Evolutionary conservation across 441 rosid genomes (phyloP).

Genomic region (Pelargonium australe): DNA sequence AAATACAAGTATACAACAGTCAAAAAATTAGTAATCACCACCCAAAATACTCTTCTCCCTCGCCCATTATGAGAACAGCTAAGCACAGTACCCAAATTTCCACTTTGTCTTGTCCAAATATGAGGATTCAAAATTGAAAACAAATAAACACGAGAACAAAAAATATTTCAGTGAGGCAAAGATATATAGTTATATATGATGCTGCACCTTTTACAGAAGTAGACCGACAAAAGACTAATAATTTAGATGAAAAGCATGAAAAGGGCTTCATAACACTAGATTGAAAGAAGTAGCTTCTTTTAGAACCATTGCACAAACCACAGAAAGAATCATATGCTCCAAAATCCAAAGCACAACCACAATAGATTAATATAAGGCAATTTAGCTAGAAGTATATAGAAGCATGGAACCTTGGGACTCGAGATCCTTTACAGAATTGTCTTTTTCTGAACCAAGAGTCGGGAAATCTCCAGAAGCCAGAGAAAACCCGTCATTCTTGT

Average conservation of each 20-base stretch:
- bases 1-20: no score
- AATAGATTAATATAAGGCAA: not conserved
- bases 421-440: conserved; percentile 40
- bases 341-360: no score
- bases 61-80: not conserved
- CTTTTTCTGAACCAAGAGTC: conserved; percentile 80
- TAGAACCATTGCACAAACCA: not conserved
- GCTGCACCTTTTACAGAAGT: not conserved
- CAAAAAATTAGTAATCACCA: not conserved
- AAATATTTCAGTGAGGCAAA: not conserved
- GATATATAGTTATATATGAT: not conserved
- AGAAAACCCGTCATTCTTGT: conserved; percentile 73
- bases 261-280: not conserved
- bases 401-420: conserved; percentile 54
- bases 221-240: not conserved
- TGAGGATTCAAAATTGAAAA: not conserved
- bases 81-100: not conserved
- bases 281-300: not conserved
- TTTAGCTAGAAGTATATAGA: not conserved
- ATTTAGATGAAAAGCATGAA: not conserved
- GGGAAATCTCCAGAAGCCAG: conserved; percentile 94
- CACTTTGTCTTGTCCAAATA: not conserved
- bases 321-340: not conserved
- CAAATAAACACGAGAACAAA: not conserved
- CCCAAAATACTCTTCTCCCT: not conserved